These are phyloP conservation scores for Sungouiella blattae DNA, from an alignment of 805 yeast genomes.

Conservation along the genomic window DNA sequence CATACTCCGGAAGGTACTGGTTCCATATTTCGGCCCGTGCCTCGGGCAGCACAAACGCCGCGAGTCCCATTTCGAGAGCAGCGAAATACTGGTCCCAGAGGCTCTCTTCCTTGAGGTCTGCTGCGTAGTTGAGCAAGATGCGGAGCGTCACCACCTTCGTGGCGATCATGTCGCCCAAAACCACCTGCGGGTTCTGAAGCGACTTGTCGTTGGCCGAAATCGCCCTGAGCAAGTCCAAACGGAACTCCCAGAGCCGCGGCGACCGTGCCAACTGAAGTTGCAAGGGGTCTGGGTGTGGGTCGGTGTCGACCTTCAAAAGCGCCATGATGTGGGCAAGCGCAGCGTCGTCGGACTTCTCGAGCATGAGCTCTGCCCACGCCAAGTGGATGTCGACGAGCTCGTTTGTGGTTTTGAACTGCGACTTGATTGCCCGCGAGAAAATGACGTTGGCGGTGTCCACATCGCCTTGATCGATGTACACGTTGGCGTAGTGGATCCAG, in stretches of 20 bases:
- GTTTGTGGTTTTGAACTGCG: conserved; percentile 58
- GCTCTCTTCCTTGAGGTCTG: conserved; percentile 48
- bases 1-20: conserved; percentile 54
- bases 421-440: conserved; percentile 61
- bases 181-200: conserved; percentile 14
- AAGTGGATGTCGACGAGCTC: conserved; percentile 70
- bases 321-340: conserved; percentile 33
- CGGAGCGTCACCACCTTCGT: conserved; percentile 68
- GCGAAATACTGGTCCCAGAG: conserved; percentile 49
- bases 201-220: conserved; percentile 34
- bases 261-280: conserved; percentile 59
- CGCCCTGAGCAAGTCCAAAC: conserved; percentile 66
- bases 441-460: conserved; percentile 58
- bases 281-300: conserved; percentile 45
- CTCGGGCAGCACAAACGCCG: conserved; percentile 55
- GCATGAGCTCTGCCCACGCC: conserved; percentile 71
- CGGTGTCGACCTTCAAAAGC: conserved; percentile 26
- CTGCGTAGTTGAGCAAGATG: conserved; percentile 63
- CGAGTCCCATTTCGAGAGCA: conserved; percentile 68
- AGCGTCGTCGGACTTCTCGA: conserved; percentile 46
- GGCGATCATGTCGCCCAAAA: conserved; percentile 28
- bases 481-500: conserved; percentile 68
- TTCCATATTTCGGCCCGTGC: conserved; percentile 65
- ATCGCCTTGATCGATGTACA: conserved; percentile 58
- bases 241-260: conserved; percentile 65